Evolutionary conservation across 768 basidiomycete genomes (phyloP), one percentile per base, ranked within the genome.

Genomic region (Russula sp.): DNA sequence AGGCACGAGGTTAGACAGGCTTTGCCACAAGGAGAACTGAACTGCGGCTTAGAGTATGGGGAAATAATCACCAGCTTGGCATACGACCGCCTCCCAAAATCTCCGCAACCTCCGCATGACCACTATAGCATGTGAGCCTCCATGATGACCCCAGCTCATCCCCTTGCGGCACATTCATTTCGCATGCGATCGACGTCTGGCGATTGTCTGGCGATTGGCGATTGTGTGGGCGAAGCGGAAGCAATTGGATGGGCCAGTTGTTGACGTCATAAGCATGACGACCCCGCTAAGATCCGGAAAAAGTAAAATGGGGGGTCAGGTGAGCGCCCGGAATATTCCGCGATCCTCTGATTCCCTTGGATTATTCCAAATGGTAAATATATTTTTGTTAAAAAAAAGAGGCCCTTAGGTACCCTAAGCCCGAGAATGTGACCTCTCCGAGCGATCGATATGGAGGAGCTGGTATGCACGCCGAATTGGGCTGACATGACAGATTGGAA

Each of bases 221-320:
- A 59, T 59, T 64, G 52, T 40, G 63, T 24, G 63, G 63, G 46
- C 42, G 5, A 54, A 22, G 51, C 50, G 58, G 52, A 49, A 26
- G 51, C 44, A 54, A 51, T 44, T 38, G 38, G 38, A 5, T 5
- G 5, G 28, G 28, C 28, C 28, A 30, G 28, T 30, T 30, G 30
- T 24, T 55, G 63, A 64, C 59, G 63, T 64, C 63, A 64, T 18
- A 46, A 32, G 28, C 18, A 48, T 36, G 57, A 20, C 46, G 26
- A 11, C 26, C 7, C 30, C 20, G 34, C 24, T 22, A 61, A 57
- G 56, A 51, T 58, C 62, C 57, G 62, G 38, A 38, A 63, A 48
- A 28, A 28, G 10, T 14, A 26, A 44, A 51, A 32, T 4, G 7
- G 63, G 28, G 16, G 16, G 57, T 53, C 51, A 59, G 34, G 44